Conservation (phyloP, 352 stramenopile genomes). For the Pythium pyrilobum region DNA sequence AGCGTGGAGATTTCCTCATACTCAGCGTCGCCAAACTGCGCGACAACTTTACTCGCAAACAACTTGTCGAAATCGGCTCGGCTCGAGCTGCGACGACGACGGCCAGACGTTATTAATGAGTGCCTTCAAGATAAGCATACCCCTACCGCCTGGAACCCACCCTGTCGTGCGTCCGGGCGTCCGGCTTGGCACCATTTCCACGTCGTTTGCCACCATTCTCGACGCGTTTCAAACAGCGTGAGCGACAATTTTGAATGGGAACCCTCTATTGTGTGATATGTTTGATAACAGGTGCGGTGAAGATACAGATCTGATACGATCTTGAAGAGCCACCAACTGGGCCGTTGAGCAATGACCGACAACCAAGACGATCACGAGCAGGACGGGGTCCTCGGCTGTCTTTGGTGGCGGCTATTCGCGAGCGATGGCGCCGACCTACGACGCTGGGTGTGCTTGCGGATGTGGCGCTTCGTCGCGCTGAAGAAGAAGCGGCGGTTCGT, state of each 20-base stretch:
- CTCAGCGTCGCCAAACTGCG: constrained; percentile 5
- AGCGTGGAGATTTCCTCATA: constrained; percentile 16
- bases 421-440: constrained; percentile 6
- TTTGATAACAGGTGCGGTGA: background rate
- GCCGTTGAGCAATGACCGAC: background rate
- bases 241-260: constrained; percentile 8
- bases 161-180: background rate
- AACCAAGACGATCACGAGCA: background rate
- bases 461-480: constrained; percentile 34
- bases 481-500: constrained; percentile 36
- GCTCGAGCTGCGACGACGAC: constrained; percentile 5
- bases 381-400: constrained; percentile 5
- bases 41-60: constrained; percentile 30
- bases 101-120: background rate
- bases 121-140: background rate
- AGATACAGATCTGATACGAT: constrained; percentile 6
- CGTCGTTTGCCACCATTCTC: constrained; percentile 21
- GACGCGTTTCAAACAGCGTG: background rate
- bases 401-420: constrained; percentile 41
- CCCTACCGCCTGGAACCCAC: background rate
- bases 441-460: constrained; percentile 40
- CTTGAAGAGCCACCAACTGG: constrained; percentile 8
- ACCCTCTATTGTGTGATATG: constrained; percentile 7
- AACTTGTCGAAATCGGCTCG: constrained; percentile 36
- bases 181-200: constrained; percentile 14